Evolutionary conservation across 306 rosid species (phyloP).

Genomic region (Cucurbita maxima): DNA sequence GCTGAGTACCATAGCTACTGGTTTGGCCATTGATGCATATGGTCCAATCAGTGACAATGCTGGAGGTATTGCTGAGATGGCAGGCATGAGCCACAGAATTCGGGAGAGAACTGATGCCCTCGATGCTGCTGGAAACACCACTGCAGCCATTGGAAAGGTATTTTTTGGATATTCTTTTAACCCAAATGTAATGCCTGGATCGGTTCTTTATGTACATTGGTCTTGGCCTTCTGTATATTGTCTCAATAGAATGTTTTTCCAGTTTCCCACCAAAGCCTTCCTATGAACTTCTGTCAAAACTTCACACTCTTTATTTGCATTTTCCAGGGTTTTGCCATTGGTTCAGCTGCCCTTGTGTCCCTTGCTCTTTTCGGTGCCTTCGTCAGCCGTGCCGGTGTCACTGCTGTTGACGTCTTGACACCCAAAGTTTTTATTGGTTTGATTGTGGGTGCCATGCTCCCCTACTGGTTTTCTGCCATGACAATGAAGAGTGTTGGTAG

Average conservation of each 20-base stretch:
- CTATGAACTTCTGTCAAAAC: background rate
- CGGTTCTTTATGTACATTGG: background rate
- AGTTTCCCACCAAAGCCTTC: background rate
- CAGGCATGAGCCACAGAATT: constrained; percentile 90
- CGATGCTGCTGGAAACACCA: constrained; percentile 97
- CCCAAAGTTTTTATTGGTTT: constrained; percentile 88
- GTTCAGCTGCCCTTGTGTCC: constrained; percentile 94
- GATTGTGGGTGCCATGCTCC: constrained; percentile 91
- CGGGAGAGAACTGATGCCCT: constrained; percentile 97
- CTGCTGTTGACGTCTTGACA: constrained; percentile 68
- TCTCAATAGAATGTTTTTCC: background rate
- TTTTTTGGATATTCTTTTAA: background rate
- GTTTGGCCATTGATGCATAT: constrained; percentile 91
- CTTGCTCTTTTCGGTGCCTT: constrained; percentile 97
- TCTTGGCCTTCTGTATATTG: too few species aligned
- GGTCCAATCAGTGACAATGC: constrained; percentile 99
- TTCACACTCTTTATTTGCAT: background rate
- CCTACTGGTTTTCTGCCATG: constrained; percentile 99
- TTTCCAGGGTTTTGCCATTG: constrained; percentile 80
- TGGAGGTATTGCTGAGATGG: constrained; percentile 99
- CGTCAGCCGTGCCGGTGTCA: constrained; percentile 72
- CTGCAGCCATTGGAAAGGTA: constrained; percentile 97
- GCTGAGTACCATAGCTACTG: constrained; percentile 93
- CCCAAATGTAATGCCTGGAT: background rate
- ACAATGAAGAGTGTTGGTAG: constrained; percentile 99